phyloP scores from a whole-genome alignment of 164 flowering plant species.

The Tetrastigma voinierianum region DNA sequence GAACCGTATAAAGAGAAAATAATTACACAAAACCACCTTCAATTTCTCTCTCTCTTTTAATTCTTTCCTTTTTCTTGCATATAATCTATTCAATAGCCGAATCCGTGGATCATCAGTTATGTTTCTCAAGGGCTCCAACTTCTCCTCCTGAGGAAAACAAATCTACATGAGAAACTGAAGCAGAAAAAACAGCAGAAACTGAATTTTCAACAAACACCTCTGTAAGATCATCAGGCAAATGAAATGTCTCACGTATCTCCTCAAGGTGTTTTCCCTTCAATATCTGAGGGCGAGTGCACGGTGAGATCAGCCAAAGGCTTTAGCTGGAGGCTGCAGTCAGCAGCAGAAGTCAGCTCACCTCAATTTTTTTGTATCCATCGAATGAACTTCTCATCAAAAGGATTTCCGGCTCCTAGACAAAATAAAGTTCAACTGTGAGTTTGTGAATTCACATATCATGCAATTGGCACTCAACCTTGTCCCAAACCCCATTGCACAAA shows the following conservation, averaged over 20 bases:
- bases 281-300: slow-evolving; percentile 92
- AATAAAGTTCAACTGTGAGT: neutral
- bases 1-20: neutral
- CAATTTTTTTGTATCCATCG: slow-evolving; percentile 77
- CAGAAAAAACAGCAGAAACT: neutral
- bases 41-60: slow-evolving; percentile 74
- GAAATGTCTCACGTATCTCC: slow-evolving; percentile 87
- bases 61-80: slow-evolving; percentile 93
- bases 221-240: slow-evolving; percentile 95
- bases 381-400: slow-evolving; percentile 80
- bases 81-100: slow-evolving; percentile 77
- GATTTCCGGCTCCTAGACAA: slow-evolving; percentile 71
- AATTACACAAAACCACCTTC: slow-evolving; percentile 45
- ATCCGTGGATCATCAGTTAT: slow-evolving; percentile 89
- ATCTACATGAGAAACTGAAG: slow-evolving; percentile 5
- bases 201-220: slow-evolving; percentile 54
- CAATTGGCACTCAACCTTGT: too few relatives aligned
- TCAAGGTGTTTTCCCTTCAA: slow-evolving; percentile 93
- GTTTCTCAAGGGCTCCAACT: slow-evolving; percentile 86
- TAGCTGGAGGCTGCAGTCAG: slow-evolving; percentile 84
- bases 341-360: slow-evolving; percentile 90
- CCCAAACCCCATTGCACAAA: too few relatives aligned
- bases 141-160: slow-evolving; percentile 71
- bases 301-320: slow-evolving; percentile 90
- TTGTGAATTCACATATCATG: neutral